Conservation (phyloP, 306 rosid species). For the Cicer chorassanicum region DNA sequence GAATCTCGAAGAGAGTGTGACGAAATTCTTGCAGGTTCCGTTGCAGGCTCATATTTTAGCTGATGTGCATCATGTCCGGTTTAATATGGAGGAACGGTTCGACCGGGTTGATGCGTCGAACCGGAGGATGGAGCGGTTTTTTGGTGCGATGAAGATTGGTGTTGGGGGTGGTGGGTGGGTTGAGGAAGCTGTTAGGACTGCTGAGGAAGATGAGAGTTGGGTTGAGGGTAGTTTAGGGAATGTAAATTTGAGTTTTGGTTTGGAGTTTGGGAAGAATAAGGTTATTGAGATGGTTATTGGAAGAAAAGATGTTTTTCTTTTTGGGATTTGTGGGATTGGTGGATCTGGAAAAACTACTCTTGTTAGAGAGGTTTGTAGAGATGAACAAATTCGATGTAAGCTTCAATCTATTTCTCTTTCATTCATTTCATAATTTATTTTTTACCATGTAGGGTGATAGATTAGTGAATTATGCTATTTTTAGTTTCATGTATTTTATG, state of each 20-base stretch:
- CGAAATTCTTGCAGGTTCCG: slow-evolving; percentile 55
- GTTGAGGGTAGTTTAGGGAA: slow-evolving; percentile 49
- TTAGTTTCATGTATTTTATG: slow-evolving; percentile 17
- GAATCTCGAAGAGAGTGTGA: slow-evolving; percentile 68
- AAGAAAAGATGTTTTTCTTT: slow-evolving; percentile 51
- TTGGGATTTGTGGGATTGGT: slow-evolving; percentile 79
- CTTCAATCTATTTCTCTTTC: not conserved
- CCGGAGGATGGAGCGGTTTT: slow-evolving; percentile 57
- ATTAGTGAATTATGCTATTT: not conserved
- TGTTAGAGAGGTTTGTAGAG: slow-evolving; percentile 71
- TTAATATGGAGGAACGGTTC: slow-evolving; percentile 62
- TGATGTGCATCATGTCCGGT: slow-evolving; percentile 63
- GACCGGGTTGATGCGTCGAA: slow-evolving; percentile 63
- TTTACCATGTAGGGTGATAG: slow-evolving; percentile 1
- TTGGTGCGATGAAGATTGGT: slow-evolving; percentile 67
- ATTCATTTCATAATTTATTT: not conserved
- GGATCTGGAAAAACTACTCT: slow-evolving; percentile 93
- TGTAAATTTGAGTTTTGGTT: slow-evolving; percentile 51
- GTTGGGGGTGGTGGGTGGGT: slow-evolving; percentile 65
- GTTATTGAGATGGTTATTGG: slow-evolving; percentile 66
- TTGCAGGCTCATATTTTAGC: slow-evolving; percentile 72
- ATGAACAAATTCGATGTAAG: slow-evolving; percentile 74
- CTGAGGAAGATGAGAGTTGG: slow-evolving; percentile 64
- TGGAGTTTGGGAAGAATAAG: slow-evolving; percentile 69
- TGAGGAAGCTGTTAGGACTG: slow-evolving; percentile 71